A percentile compares a stretch with the other conserved stretches of the same genome.
These are phyloP conservation scores for Podosphaera aphanis DNA, from an alignment of 2,329 filamentous ascomycete genomes.

Conservation along the genomic window DNA sequence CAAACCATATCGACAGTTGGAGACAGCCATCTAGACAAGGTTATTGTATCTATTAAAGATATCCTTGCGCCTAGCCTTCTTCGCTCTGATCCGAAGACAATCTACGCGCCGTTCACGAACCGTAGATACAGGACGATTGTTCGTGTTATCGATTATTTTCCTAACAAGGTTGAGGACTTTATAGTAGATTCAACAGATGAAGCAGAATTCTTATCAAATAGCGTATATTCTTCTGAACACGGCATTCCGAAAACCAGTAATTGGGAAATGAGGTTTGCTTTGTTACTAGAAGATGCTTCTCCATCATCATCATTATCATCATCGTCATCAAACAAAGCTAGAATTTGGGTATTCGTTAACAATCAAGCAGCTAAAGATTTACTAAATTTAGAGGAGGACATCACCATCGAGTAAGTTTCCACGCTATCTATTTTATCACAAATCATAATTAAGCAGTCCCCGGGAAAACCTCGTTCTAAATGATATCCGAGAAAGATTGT, in stretches of 20 bases:
- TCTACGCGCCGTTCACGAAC: slow-evolving; percentile 46
- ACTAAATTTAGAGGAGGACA: slow-evolving; percentile 23
- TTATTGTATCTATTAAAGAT: slow-evolving; percentile 5
- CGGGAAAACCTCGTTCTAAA: slow-evolving; percentile 26
- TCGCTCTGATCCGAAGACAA: slow-evolving; percentile 16
- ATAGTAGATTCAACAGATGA: slow-evolving; percentile 25
- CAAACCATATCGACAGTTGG: slow-evolving; percentile 18
- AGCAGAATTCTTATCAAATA: slow-evolving; percentile 26
- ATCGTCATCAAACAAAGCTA: slow-evolving; percentile 18
- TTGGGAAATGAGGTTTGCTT: slow-evolving; percentile 71
- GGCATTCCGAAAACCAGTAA: slow-evolving; percentile 10
- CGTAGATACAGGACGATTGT: slow-evolving; percentile 44
- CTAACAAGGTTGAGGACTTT: slow-evolving; percentile 48
- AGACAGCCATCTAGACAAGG: slow-evolving; percentile 21
- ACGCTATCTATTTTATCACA: background rate
- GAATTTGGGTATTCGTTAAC: slow-evolving; percentile 46
- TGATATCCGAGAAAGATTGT: slow-evolving; percentile 44
- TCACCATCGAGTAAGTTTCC: slow-evolving; percentile 28
- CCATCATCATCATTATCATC: slow-evolving; percentile 16
- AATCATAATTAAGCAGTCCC: slow-evolving; percentile 23
- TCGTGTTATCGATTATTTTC: slow-evolving; percentile 65
- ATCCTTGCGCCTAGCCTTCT: slow-evolving; percentile 21
- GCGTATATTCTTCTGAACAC: slow-evolving; percentile 13
- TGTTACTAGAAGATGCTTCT: slow-evolving; percentile 49
- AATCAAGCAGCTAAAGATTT: slow-evolving; percentile 31